Evolutionary conservation across 2,329 filamentous ascomycete genomes (phyloP).

Genomic region (Hypoxylon sp.): DNA sequence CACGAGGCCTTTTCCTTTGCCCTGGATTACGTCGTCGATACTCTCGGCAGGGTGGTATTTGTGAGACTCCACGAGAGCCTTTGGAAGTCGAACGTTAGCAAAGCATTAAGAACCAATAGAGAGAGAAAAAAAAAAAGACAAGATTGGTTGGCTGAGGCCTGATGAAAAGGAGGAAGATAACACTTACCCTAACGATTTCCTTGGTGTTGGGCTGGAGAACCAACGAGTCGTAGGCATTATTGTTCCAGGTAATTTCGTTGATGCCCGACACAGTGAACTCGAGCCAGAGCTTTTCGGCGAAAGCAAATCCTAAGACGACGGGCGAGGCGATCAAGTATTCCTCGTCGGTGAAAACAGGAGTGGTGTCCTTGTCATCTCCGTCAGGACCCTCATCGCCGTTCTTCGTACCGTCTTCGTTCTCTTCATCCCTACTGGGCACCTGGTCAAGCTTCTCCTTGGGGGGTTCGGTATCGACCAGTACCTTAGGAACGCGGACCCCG

Average conservation of each 20-base stretch:
- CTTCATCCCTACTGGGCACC: constrained; percentile 46
- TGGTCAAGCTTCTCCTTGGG: constrained; percentile 64
- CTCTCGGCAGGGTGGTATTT: constrained; percentile 82
- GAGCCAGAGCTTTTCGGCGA: constrained; percentile 88
- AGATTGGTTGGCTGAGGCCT: no score
- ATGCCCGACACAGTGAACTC: constrained; percentile 84
- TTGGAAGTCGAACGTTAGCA: constrained; percentile 34
- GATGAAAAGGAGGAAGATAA: not conserved
- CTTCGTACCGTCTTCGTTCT: constrained; percentile 22
- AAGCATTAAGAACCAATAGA: not conserved
- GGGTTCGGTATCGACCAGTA: constrained; percentile 46
- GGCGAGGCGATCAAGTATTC: constrained; percentile 85
- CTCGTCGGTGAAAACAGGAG: constrained; percentile 74
- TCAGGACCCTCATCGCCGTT: constrained; percentile 26
- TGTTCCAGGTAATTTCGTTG: constrained; percentile 84
- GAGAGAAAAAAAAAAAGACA: not conserved
- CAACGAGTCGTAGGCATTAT: constrained; percentile 80
- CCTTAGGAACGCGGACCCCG: constrained; percentile 47
- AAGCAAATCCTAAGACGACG: constrained; percentile 85
- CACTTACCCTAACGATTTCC: constrained; percentile 68
- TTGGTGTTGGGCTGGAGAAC: constrained; percentile 72
- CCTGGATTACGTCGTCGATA: constrained; percentile 83
- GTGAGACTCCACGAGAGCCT: constrained; percentile 82
- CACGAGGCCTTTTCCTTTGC: constrained; percentile 88
- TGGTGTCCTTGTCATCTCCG: constrained; percentile 41